These are phyloP conservation scores for Alisma plantagoaquatica DNA, from an alignment of 106 monocot genomes.

Conservation along the genomic window DNA sequence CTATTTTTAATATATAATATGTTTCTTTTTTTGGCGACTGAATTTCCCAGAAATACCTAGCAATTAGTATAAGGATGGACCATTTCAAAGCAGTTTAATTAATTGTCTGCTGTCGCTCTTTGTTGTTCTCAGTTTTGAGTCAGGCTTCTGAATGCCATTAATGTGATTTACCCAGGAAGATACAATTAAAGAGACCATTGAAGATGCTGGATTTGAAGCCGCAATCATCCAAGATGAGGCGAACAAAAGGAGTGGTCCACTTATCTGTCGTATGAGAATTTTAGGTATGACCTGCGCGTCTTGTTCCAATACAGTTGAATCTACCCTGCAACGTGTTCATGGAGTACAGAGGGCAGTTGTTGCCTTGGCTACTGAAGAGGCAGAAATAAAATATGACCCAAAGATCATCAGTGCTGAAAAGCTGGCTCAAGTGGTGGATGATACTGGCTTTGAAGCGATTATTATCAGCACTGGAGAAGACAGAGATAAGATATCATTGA, in stretches of 20 bases:
- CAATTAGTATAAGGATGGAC: too few relatives aligned
- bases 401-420: conserved; percentile 24
- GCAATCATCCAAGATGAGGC: conserved; percentile 36
- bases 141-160: too few relatives aligned
- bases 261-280: conserved; percentile 54
- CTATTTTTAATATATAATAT: too few relatives aligned
- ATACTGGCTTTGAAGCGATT: conserved; percentile 70
- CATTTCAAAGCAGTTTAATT: too few relatives aligned
- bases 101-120: too few relatives aligned
- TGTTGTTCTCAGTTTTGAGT: too few relatives aligned
- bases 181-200: conserved; percentile 61
- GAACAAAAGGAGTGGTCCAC: conserved; percentile 27
- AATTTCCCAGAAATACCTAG: too few relatives aligned
- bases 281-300: conserved; percentile 89
- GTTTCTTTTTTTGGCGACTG: too few relatives aligned
- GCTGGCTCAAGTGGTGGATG: conserved; percentile 47
- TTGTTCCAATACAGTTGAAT: conserved; percentile 69
- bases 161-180: conserved; percentile 44
- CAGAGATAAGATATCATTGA: conserved; percentile 49
- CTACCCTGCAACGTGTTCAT: conserved; percentile 41
- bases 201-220: conserved; percentile 76
- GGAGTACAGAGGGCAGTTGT: conserved; percentile 67
- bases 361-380: conserved; percentile 86
- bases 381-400: conserved; percentile 64
- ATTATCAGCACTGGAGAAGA: conserved; percentile 65